Percentiles rank a stretch among this genome's conserved stretches.
Evolutionary conservation across 164 flowering plant species (phyloP).

Genomic region (Akebia trifoliata): DNA sequence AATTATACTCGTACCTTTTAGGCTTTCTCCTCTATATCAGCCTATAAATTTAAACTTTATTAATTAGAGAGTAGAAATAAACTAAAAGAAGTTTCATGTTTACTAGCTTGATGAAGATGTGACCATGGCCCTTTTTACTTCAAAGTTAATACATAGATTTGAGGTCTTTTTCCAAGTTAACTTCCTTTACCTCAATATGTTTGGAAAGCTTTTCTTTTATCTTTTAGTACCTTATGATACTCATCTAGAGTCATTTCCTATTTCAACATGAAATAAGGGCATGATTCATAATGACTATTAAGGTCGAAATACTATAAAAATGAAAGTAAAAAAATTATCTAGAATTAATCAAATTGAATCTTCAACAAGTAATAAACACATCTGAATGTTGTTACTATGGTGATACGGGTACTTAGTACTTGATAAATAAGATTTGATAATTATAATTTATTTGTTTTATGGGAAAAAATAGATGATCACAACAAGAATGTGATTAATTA

Average conservation of each 20-base stretch:
- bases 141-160: slow-evolving; percentile 72
- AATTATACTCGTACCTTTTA: no score
- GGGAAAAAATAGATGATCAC: no score
- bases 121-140: slow-evolving; percentile 67
- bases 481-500: no score
- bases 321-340: no score
- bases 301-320: no score
- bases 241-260: slow-evolving; percentile 94
- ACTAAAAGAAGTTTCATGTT: background rate
- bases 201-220: slow-evolving; percentile 71
- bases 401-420: no score
- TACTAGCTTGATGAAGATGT: slow-evolving; percentile 73
- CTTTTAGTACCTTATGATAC: slow-evolving; percentile 78
- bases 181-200: slow-evolving; percentile 70
- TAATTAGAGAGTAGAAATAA: background rate
- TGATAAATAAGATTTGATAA: no score
- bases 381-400: no score
- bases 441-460: no score
- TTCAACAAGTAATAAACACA: no score
- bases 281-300: background rate
- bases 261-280: background rate
- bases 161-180: slow-evolving; percentile 58
- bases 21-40: slow-evolving; percentile 69
- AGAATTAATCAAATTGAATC: no score
- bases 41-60: no score